These are phyloP conservation scores for Pythium insidiosum DNA, from an alignment of 352 stramenopile species.

Conservation along the genomic window DNA sequence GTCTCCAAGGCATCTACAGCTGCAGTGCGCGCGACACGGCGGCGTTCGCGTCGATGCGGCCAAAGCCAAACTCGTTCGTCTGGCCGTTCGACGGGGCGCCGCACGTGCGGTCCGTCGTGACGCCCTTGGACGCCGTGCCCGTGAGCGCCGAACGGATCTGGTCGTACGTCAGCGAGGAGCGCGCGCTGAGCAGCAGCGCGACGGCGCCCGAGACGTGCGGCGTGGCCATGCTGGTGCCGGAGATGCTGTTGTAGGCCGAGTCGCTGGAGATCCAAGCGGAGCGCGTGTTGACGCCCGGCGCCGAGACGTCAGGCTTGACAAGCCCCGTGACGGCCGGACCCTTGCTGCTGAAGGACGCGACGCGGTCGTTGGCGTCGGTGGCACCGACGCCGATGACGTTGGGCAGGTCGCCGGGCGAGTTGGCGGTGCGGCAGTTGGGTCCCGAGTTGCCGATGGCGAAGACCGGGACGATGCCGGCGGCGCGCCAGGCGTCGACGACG, in stretches of 20 bases:
- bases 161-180: conserved; percentile 7
- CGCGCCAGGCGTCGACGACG: conserved; percentile 6
- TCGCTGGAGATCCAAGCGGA: conserved; percentile 2
- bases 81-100: conserved; percentile 13
- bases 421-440: conserved; percentile 8
- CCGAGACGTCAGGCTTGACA: conserved; percentile 21
- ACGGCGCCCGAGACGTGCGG: too few relatives aligned
- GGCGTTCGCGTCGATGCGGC: conserved; percentile 13
- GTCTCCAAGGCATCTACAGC: too few relatives aligned
- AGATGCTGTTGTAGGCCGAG: conserved; percentile 12
- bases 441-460: conserved; percentile 16
- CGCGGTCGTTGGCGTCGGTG: conserved; percentile 4
- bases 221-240: conserved; percentile 24
- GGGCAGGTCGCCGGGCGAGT: too few relatives aligned
- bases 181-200: conserved; percentile 15
- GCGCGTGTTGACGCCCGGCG: too few relatives aligned
- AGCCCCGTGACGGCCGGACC: conserved; percentile 9
- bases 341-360: conserved; percentile 14
- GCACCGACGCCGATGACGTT: conserved; percentile 23
- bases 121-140: background rate
- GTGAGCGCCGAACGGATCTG: conserved; percentile 5
- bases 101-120: conserved; percentile 6
- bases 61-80: conserved; percentile 25
- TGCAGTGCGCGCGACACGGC: too few relatives aligned
- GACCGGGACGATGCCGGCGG: too few relatives aligned